phyloP scores from a whole-genome alignment of 1,284 basidiomycete species.

The Inonotus hispidus region DNA sequence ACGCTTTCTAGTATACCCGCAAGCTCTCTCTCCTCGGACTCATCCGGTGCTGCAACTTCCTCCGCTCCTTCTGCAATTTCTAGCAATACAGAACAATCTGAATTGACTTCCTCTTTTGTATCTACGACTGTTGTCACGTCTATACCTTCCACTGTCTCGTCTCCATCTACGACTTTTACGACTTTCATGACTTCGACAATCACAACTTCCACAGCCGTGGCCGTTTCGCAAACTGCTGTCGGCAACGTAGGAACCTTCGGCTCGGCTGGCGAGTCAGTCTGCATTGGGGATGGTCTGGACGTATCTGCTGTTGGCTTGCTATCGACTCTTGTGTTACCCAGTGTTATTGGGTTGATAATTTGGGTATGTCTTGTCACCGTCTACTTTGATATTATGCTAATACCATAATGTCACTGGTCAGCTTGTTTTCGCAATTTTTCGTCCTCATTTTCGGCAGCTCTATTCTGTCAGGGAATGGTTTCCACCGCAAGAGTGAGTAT shows the following conservation, averaged over 20 bases:
- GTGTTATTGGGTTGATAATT: conserved; percentile 50
- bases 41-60: not conserved
- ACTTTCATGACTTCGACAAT: conserved; percentile 32
- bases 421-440: conserved; percentile 60
- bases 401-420: conserved; percentile 24
- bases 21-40: not conserved
- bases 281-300: conserved; percentile 61
- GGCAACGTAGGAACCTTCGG: conserved; percentile 32
- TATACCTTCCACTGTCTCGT: conserved; percentile 15
- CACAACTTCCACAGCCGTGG: conserved; percentile 26
- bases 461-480: conserved; percentile 74
- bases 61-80: not conserved
- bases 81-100: not conserved
- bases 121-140: conserved; percentile 14
- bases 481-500: conserved; percentile 56
- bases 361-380: conserved; percentile 48
- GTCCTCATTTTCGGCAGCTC: conserved; percentile 63
- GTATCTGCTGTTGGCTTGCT: conserved; percentile 58
- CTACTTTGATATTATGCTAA: not conserved
- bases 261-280: conserved; percentile 38
- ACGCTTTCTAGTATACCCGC: not conserved
- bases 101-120: conserved; percentile 2
- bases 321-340: conserved; percentile 50
- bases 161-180: conserved; percentile 17
- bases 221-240: conserved; percentile 39